Evolutionary conservation across 106 monocot species (phyloP).

Genomic region (Dioscorea dumetorum): DNA sequence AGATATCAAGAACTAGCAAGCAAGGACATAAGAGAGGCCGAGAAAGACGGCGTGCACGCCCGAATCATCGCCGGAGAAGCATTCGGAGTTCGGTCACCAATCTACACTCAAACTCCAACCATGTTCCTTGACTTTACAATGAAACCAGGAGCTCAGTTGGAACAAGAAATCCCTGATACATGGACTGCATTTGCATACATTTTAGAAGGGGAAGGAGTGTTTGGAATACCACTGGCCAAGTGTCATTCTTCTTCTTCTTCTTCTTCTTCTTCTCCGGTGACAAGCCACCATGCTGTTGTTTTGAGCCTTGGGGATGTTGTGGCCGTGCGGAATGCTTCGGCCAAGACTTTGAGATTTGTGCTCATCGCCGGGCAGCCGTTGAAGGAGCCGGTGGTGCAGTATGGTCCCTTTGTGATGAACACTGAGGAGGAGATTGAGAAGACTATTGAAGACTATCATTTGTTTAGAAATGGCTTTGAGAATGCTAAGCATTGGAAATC

Average conservation of each 20-base stretch:
- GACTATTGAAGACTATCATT: constrained; percentile 29
- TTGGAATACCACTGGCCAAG: constrained; percentile 26
- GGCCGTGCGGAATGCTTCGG: constrained; percentile 23
- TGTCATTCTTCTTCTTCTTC: no score
- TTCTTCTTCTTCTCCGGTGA: constrained; percentile 1
- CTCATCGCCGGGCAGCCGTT: constrained; percentile 42
- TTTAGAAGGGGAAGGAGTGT: constrained; percentile 61
- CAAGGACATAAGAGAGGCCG: constrained; percentile 60
- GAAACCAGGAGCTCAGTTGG: constrained; percentile 50
- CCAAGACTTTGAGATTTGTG: constrained; percentile 23
- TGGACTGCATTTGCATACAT: constrained; percentile 88
- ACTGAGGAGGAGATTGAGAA: constrained; percentile 36
- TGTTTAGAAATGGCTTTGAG: constrained; percentile 36
- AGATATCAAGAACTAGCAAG: constrained; percentile 74
- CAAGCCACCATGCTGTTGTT: constrained; percentile 20
- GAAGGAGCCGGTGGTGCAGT: constrained; percentile 38
- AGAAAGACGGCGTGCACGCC: constrained; percentile 68
- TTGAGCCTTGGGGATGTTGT: constrained; percentile 34
- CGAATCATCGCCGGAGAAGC: constrained; percentile 86
- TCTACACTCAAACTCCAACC: constrained; percentile 91
- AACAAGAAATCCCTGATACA: constrained; percentile 44
- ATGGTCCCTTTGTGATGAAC: constrained; percentile 57
- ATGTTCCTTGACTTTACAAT: constrained; percentile 92
- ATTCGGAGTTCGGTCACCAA: constrained; percentile 71
- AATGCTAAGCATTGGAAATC: constrained; percentile 34